Base-by-base conservation (phyloP, 1,284 basidiomycete species). In the Sanghuangporus sanghuang region DNA sequence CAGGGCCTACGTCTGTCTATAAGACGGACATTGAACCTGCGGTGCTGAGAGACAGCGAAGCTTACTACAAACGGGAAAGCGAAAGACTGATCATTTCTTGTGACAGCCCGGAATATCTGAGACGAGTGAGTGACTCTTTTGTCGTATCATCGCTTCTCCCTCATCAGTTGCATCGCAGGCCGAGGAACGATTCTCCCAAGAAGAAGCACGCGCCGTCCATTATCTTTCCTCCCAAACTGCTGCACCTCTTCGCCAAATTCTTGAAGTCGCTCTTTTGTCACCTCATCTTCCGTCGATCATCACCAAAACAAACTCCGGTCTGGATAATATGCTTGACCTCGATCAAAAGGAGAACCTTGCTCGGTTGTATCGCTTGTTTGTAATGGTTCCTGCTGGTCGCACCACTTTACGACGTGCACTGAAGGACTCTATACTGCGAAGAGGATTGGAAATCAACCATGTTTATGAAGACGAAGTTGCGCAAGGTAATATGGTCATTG, bases 241-340 rank as follows among this genome's bases (percentile, higher is more conserved):
- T 3, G 72, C 78, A 0, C 84, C 89, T 2, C 80, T 99, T 5
- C 85, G 86, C 56, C 79, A 83, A 48, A 89, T 97, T 57, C 82
- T 98, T 14, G 87, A 96, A 72, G 79, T 86, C 52, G 78, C 88
- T 62, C 85, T 99, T 42, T 80, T 99, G 53, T 85, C 88, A 0
- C 81, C 89, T 8, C 93, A 98, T 74, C 78, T 98, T 7, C 72
- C 79, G 18, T 80, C 83, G 5, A 83, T 98, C 62, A 85, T 98
- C 67, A 79, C 81, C 49, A 93, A 94, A 84, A 83, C 87, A 0
- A 87, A 89, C 63, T 94, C 95, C 2, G 97, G 97, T 2, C 77
- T 99, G 50, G 88, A 95, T 66, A 78, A 79, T 11, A 94, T 99
- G 93, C 83, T 99, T 57, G 93, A 98, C 71, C 76, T 84, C 18